Evolutionary conservation across 805 yeast species (phyloP), one percentile per base, ranked within the genome.

Genomic region (Cyberlindnera sargentensis): DNA sequence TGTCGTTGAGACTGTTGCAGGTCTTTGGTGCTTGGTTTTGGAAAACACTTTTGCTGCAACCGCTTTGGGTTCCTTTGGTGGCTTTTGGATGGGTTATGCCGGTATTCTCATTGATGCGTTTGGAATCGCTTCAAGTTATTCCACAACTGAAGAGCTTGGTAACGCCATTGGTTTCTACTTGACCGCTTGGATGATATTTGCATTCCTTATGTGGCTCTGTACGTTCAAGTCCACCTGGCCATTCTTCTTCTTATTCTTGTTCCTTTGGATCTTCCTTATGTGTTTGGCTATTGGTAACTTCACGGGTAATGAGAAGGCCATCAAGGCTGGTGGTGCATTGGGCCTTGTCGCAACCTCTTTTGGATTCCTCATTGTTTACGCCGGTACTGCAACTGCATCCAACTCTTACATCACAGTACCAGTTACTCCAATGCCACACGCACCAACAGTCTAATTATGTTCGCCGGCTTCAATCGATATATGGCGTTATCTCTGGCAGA

Each of bases 21-120:
- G 89, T 44, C 71, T 83, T 71, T 77, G 84, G 75, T 87, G 84
- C 62, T 72, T 82, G 63, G 78, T 82, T n/a, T 70, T 77, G 34
- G 89, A 84, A 53, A 82, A 82, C 63, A 82, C 88, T 24, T 83
- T 81, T 65, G 87, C 87, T 64, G 85, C 82, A 52, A 72, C 83
- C 28, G 65, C 66, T 24, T 57, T 68, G 46, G 64, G 67, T 31
- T 59, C 71, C 5, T 68, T 65, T 51, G 91, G 86, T 46, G 90
- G 87, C 3, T 83, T 83, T 61, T 83, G 91, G 91, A 75, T 80
- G 68, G 68, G 81, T 27, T 83, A 78, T 69, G 89, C 82, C 47
- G 84, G 84, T 30, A 74, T 83, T 31, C 61, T 64, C 45, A 70
- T 75, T 39, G 80, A 79, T 39, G 73, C 75, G 56, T 80, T 80